A percentile compares a stretch with the other conserved stretches of the same genome.
phyloP scores from a whole-genome alignment of 2,329 filamentous ascomycete genomes.

The Nakataea oryzae region DNA sequence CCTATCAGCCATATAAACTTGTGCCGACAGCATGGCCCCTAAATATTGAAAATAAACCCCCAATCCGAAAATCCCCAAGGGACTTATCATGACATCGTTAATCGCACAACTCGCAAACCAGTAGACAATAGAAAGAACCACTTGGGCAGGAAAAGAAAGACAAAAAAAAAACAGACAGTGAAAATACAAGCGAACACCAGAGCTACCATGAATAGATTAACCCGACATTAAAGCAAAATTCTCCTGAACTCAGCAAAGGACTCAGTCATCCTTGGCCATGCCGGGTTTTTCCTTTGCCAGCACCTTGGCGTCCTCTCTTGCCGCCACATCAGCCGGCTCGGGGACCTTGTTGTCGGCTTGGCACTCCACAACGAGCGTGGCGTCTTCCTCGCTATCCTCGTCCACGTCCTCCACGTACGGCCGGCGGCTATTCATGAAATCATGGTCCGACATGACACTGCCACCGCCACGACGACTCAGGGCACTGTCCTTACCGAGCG shows the following conservation, averaged over 20 bases:
- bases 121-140: neutral
- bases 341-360: neutral
- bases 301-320: conserved; percentile 3
- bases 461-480: neutral
- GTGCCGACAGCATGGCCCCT: too few relatives aligned
- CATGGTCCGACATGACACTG: neutral
- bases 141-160: neutral
- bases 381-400: neutral
- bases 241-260: neutral
- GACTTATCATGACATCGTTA: neutral
- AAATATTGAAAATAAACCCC: neutral
- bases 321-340: neutral
- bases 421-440: neutral
- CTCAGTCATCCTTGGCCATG: neutral
- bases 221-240: neutral
- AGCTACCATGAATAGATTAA: too few relatives aligned
- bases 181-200: neutral
- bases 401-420: neutral
- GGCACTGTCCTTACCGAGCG: neutral
- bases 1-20: too few relatives aligned
- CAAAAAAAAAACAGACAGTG: neutral
- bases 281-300: conserved; percentile 1
- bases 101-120: neutral
- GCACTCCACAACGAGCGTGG: neutral
- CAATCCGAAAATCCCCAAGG: neutral